Evolutionary conservation across 108 stramenopile genomes (phyloP).

Genomic region (Pseudonitzschia pungens): DNA sequence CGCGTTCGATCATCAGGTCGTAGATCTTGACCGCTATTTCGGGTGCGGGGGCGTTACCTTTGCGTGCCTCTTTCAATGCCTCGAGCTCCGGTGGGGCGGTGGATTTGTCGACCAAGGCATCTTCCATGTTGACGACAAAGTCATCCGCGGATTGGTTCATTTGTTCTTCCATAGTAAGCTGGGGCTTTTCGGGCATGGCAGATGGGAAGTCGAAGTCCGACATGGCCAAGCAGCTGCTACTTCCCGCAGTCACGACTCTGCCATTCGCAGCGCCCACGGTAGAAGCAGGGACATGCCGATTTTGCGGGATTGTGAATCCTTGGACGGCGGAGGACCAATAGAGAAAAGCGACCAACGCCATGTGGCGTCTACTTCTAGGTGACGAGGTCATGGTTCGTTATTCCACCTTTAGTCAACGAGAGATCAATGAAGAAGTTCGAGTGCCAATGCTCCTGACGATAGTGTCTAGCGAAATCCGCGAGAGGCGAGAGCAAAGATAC

Average conservation of each 20-base stretch:
- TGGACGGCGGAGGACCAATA: not conserved
- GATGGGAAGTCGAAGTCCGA: constrained; percentile 61
- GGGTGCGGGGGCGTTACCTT: constrained; percentile 26
- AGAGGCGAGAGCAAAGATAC: too few species aligned
- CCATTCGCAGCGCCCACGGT: not conserved
- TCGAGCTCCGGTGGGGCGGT: constrained; percentile 62
- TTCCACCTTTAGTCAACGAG: too few species aligned
- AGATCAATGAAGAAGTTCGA: too few species aligned
- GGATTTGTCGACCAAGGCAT: constrained; percentile 48
- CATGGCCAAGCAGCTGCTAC: not conserved
- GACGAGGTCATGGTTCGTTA: not conserved
- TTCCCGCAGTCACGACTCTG: not conserved
- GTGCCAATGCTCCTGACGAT: too few species aligned
- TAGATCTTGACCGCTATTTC: constrained; percentile 52
- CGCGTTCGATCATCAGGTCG: constrained; percentile 78
- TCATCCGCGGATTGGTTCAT: constrained; percentile 56
- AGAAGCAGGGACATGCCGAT: not conserved
- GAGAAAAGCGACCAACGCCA: not conserved
- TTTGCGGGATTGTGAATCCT: not conserved
- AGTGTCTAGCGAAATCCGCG: too few species aligned
- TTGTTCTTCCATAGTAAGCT: constrained; percentile 53
- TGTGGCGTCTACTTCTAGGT: not conserved
- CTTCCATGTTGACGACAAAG: constrained; percentile 49
- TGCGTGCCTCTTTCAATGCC: constrained; percentile 43
- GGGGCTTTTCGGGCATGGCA: constrained; percentile 73